Conservation (phyloP, 305 asterid genomes). For the Fraxinus greggii region DNA sequence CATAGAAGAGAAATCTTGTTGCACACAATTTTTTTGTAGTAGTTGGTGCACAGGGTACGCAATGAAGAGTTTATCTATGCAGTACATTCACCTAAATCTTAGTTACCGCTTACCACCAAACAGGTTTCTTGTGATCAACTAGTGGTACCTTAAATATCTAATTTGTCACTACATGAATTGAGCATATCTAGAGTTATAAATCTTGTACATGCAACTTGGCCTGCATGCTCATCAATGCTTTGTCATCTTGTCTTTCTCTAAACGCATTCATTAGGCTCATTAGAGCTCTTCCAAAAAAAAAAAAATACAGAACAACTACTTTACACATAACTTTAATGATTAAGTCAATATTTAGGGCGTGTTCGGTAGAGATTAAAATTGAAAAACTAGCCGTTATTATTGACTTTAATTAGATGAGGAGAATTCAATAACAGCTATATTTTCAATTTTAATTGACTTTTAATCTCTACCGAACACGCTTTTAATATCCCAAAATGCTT, state of each 20-base stretch:
- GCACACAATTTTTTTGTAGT: background rate
- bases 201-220: slow-evolving; percentile 1
- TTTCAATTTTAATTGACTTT: no score
- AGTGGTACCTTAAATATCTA: slow-evolving; percentile 5
- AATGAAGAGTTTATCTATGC: background rate
- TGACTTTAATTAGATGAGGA: no score
- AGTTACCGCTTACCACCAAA: slow-evolving; percentile 7
- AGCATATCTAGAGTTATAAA: background rate
- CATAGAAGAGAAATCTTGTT: background rate
- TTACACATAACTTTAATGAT: slow-evolving; percentile 4
- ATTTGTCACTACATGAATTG: background rate
- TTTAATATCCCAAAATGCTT: background rate
- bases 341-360: background rate
- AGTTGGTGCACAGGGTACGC: background rate
- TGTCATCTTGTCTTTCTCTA: background rate
- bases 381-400: no score
- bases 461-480: no score
- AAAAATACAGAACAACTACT: background rate
- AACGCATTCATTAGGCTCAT: background rate
- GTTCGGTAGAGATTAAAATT: no score
- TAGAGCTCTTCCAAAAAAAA: slow-evolving; percentile 2
- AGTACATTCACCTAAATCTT: slow-evolving; percentile 1
- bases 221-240: background rate
- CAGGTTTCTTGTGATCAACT: slow-evolving; percentile 3
- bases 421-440: no score